Evolutionary conservation across 2,329 filamentous ascomycete species (phyloP), one percentile per base, ranked within the genome.

Genomic region (Lasiodiplodia sp.): DNA sequence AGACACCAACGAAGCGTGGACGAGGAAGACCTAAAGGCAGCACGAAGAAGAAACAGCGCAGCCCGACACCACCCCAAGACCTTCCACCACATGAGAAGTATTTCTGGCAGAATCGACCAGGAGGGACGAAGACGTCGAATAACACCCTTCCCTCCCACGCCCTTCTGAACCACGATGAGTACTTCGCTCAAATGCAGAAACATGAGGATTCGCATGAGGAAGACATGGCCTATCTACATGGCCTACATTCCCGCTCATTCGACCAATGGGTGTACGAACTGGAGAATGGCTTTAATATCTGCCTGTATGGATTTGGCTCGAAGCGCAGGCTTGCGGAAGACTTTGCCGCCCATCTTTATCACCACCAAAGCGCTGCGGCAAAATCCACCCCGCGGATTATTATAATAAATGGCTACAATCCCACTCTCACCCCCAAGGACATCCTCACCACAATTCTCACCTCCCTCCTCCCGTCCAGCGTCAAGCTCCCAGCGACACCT

Each of bases 201-300:
- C 88, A 89, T 71, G 77, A 85, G 69, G 91, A 97, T 72, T 87
- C 87, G 0, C 94, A 97, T 77, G 83, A 84, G 40, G 80, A 85
- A 2, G 92, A 96, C 71, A 87, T 92, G 63, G 84, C 87, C 21
- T 91, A 91, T 71, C 83, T 99, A 31, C 85, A 92, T 72, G 86
- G 88, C 7, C 81, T 97, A 25, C 95, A 98, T 77, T 84, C 88
- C 55, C 88, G 91, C 70, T 93, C 92, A 0, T 98, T 97, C 77
- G 87, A 91, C 1, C 96, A 98, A 77, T 99, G 96, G 96, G 82
- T 87, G 0, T 97, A 98, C 77, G 96, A 99, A 82, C 86, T 98
- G 18, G 85, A 89, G 5, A 89, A 97, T 77, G 89, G 90, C 25
- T 98, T 97, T 83, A 94, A 92, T 75, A 84, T 98, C 64, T 97